These are phyloP conservation scores for Xerocomus minutiporus DNA, from an alignment of 1,284 basidiomycete species.

Conservation along the genomic window DNA sequence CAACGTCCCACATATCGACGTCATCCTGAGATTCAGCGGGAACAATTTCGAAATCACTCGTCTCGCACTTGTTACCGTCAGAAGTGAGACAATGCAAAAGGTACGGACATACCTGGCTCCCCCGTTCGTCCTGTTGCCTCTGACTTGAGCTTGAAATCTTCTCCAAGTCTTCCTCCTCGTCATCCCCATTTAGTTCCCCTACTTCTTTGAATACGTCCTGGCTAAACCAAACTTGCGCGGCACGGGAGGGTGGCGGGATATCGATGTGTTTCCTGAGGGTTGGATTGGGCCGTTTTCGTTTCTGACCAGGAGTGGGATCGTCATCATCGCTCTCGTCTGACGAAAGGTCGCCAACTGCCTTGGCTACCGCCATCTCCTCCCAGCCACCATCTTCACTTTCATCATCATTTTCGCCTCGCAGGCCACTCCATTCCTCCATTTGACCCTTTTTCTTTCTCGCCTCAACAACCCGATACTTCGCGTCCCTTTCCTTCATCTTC, in stretches of 20 bases:
- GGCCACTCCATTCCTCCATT: conserved; percentile 76
- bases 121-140: conserved; percentile 29
- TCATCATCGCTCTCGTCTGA: conserved; percentile 53
- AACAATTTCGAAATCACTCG: conserved; percentile 21
- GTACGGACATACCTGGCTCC: conserved; percentile 33
- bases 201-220: conserved; percentile 83
- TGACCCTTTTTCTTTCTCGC: conserved; percentile 72
- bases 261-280: conserved; percentile 39
- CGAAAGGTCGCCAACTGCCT: conserved; percentile 58
- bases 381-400: conserved; percentile 66
- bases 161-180: conserved; percentile 35
- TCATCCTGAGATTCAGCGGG: conserved; percentile 47
- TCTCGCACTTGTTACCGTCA: conserved; percentile 21
- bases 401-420: conserved; percentile 50
- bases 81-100: conserved; percentile 1
- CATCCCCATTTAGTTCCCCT: conserved; percentile 43
- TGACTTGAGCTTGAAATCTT: conserved; percentile 12
- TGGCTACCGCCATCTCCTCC: conserved; percentile 64
- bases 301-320: conserved; percentile 36
- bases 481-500: conserved; percentile 78
- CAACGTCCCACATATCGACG: conserved; percentile 76
- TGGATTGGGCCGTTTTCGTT: conserved; percentile 41
- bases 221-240: conserved; percentile 86
- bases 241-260: conserved; percentile 43
- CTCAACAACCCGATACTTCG: conserved; percentile 88